Evolutionary conservation across 805 yeast species (phyloP).

Genomic region (Yamadazyma endophytica): DNA sequence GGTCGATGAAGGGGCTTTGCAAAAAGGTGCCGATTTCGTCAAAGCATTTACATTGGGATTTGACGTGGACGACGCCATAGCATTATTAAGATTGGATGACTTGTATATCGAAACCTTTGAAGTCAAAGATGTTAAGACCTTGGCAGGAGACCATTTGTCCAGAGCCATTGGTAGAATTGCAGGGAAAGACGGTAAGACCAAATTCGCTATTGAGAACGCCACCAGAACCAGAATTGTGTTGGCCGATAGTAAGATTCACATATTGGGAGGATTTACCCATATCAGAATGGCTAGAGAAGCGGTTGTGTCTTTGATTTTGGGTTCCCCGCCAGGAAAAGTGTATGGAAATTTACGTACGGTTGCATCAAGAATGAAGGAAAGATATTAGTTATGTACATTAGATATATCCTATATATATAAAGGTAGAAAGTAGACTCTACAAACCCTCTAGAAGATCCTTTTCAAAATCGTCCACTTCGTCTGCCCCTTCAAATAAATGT

Average conservation of each 20-base stretch:
- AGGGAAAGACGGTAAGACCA: slow-evolving; percentile 98
- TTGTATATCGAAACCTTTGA: slow-evolving; percentile 96
- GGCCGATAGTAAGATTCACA: slow-evolving; percentile 95
- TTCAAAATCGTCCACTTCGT: slow-evolving; percentile 50
- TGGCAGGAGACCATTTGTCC: slow-evolving; percentile 92
- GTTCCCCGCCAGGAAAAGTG: slow-evolving; percentile 98
- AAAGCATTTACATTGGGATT: slow-evolving; percentile 95
- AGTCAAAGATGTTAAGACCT: slow-evolving; percentile 92
- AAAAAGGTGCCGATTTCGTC: slow-evolving; percentile 96
- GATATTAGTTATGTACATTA: slow-evolving; percentile 49
- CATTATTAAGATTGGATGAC: slow-evolving; percentile 90
- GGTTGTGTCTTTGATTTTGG: slow-evolving; percentile 89
- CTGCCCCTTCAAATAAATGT: slow-evolving; percentile 46
- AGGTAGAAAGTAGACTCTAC: slow-evolving; percentile 2
- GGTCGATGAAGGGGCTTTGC: slow-evolving; percentile 89
- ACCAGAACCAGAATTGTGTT: slow-evolving; percentile 96
- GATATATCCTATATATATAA: slow-evolving; percentile 6
- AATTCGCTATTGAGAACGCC: slow-evolving; percentile 97
- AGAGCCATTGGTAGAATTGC: slow-evolving; percentile 99
- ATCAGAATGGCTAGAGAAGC: slow-evolving; percentile 98
- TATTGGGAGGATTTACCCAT: slow-evolving; percentile 94
- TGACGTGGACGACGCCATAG: slow-evolving; percentile 95
- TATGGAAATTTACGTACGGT: slow-evolving; percentile 96
- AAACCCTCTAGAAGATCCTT: slow-evolving; percentile 27
- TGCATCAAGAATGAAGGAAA: slow-evolving; percentile 95